These are phyloP conservation scores for Schrenkiella parvula DNA, from an alignment of 345 rosid species.

Conservation along the genomic window DNA sequence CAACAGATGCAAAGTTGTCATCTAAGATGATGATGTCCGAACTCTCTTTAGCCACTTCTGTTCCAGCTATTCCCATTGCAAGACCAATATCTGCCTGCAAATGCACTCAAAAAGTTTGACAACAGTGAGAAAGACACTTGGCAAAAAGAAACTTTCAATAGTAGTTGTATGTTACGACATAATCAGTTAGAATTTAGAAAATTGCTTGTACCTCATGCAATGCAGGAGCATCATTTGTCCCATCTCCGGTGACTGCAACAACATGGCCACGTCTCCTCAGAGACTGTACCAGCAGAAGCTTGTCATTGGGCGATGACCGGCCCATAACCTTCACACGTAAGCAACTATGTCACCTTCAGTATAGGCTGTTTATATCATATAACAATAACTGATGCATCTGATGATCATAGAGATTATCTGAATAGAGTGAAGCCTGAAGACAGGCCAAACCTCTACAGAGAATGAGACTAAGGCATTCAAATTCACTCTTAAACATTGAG, in stretches of 20 bases:
- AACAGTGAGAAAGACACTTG: constrained; percentile 1
- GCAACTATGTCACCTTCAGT: constrained; percentile 3
- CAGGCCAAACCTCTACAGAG: neutral
- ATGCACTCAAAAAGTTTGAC: constrained; percentile 4
- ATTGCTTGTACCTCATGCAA: constrained; percentile 60
- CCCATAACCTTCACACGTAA: constrained; percentile 69
- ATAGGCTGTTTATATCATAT: constrained; percentile 3
- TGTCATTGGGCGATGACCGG: constrained; percentile 86
- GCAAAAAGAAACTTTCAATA: neutral
- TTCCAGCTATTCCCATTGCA: constrained; percentile 98
- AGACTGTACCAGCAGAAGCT: constrained; percentile 81
- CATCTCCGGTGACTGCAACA: constrained; percentile 95
- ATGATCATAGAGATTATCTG: neutral
- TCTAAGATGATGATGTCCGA: constrained; percentile 95
- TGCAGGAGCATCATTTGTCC: constrained; percentile 94
- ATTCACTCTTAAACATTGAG: neutral
- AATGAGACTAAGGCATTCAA: constrained; percentile 2
- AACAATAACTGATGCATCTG: neutral
- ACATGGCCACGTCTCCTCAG: constrained; percentile 64
- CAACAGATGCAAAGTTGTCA: constrained; percentile 90
- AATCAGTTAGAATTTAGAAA: neutral
- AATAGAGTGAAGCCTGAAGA: neutral
- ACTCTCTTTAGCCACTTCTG: constrained; percentile 98
- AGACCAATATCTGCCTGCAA: constrained; percentile 96
- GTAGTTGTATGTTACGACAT: neutral